phyloP scores from a whole-genome alignment of 2,329 filamentous ascomycete genomes.

The Elsinoe ampelina region DNA sequence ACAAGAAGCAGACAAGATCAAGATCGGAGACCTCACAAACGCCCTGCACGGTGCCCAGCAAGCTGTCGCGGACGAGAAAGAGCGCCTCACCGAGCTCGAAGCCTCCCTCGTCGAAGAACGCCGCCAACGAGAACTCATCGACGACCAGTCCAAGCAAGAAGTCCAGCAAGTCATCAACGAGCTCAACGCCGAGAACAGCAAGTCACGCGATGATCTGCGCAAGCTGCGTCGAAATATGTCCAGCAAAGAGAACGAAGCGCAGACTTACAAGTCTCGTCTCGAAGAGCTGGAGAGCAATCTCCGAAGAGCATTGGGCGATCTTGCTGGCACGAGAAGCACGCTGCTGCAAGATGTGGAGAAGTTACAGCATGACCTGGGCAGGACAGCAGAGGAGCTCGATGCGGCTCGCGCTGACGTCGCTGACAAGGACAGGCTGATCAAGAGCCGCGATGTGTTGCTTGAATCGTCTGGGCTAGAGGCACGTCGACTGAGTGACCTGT shows the following conservation, averaged over 20 bases:
- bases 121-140: slow-evolving; percentile 76
- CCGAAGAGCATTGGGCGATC: slow-evolving; percentile 75
- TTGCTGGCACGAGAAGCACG: slow-evolving; percentile 75
- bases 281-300: slow-evolving; percentile 85
- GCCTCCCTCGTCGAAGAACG: slow-evolving; percentile 70
- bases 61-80: slow-evolving; percentile 73
- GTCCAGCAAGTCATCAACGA: slow-evolving; percentile 90
- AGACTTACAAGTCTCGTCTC: slow-evolving; percentile 82
- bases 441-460: slow-evolving; percentile 77
- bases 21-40: slow-evolving; percentile 87
- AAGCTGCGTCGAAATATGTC: slow-evolving; percentile 74
- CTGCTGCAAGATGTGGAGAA: slow-evolving; percentile 76
- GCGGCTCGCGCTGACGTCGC: slow-evolving; percentile 63
- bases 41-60: slow-evolving; percentile 71
- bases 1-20: slow-evolving; percentile 95
- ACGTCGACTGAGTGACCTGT: slow-evolving; percentile 71
- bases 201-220: slow-evolving; percentile 76
- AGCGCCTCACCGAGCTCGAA: slow-evolving; percentile 46
- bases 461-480: slow-evolving; percentile 83
- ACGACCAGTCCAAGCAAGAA: slow-evolving; percentile 85
- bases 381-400: slow-evolving; percentile 73
- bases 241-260: slow-evolving; percentile 76
- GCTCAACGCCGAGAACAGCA: slow-evolving; percentile 72
- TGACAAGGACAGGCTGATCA: slow-evolving; percentile 87
- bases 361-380: slow-evolving; percentile 78